Evolutionary conservation across 2,329 filamentous ascomycete genomes (phyloP), one percentile per base, ranked within the genome.

Genomic region (Neonectria punicea): DNA sequence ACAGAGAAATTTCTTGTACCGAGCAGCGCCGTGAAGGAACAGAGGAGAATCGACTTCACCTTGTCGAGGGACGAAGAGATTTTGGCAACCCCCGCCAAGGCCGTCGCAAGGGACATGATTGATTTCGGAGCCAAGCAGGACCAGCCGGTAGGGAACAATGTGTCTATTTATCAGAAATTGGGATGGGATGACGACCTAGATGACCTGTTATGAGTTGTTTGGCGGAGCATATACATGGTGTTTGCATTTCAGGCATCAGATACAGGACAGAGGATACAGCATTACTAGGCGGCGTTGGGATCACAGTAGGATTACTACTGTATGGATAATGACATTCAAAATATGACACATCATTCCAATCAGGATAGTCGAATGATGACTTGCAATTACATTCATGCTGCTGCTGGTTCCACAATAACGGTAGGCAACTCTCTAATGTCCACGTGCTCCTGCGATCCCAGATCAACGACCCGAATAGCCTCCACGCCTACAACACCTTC

Each of bases 381-480:
- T 58, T 50, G 51, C 43, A 64, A 59, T 57, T 13, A 44, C 61
- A 39, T 39, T 75, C 39, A 76, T 64, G 72, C 72, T 20, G 69
- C 73, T 18, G 70, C 70, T 22, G 77, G 75, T 63, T 82, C 79
- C 16, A 90, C 84, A 58, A 93, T 79, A 71, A 93, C 87, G 49
- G 86, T 89, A 0, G 93, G 93, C 68, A 96, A 76, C 66, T 95
- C 91, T 65, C 87, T 85, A 59, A 94, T 89, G 77, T 95, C 92
- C 4, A 93, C 90, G 74, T 92, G 90, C 80, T 94, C 92, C 73
- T 93, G 90, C 36, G 88, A 92, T 22, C 83, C 87, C 65, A 95
- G 76, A 76, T 96, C 93, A 4, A 94, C 84, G 1, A 95, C 87
- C 54, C 92, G 83, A 20, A 95, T 83, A 2, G 90, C 89, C 71